Evolutionary conservation across 805 yeast species (phyloP), one percentile per base, ranked within the genome.

Genomic region (Metschnikowia matae): DNA sequence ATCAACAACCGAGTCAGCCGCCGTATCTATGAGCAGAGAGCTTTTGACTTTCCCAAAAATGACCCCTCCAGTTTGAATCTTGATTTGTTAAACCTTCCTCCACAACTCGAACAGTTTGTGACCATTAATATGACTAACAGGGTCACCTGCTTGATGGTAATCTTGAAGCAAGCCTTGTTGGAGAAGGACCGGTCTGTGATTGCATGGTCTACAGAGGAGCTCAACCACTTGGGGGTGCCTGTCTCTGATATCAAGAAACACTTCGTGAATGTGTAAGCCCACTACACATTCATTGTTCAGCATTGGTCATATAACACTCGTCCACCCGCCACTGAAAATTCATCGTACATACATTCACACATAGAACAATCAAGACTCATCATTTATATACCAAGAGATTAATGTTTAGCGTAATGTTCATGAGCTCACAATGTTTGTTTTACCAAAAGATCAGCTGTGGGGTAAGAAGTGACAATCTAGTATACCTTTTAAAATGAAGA

Each of bases 181-280:
- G 64, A 63, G 11, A 51, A 61, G 14, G 70, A 71, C 44, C 6
- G 15, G 4, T 52, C 48, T 2, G 51, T 62, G 7, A 35, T 68
- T 3, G 23, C 48, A 21, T 72, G 76, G 76, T 57, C 61, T 36
- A 59, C 66, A 4, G 55, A 59, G 6, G 74, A 69, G 51, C 56
- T 70, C 50, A 60, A 69, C 45, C 44, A 49, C 10, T 48, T 60
- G 32, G 76, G 76, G 1, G 21, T 56, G 8, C 50, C 53, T 3
- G 49, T 48, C 2, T 44, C 37, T 11, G 59, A 55, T 35, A 55
- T 44, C 11, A 40, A 44, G 23, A 13, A 7, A 17, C 45, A 32
- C 17, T 41, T 44, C 13, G n/a, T 34, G 33, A 23, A 26, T 11
- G 31, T 17, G 23, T 37, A 26, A 26, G 29, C 11, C 29, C 29